phyloP scores from a whole-genome alignment of 352 stramenopile species.

The Pythium phragmitis region DNA sequence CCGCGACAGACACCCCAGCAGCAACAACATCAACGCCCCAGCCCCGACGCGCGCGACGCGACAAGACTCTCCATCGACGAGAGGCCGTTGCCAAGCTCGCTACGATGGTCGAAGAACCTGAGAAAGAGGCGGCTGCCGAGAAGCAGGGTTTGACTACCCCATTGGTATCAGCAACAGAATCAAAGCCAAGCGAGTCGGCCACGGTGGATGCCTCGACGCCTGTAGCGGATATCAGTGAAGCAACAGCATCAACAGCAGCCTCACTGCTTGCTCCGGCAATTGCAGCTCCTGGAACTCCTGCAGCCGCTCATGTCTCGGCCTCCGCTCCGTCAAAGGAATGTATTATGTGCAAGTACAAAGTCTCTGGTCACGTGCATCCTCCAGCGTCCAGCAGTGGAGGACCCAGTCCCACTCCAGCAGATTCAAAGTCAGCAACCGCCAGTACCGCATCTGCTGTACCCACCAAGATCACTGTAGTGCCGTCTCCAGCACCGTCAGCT shows the following conservation, averaged over 20 bases:
- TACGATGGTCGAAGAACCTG: slow-evolving; percentile 29
- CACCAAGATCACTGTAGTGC: not conserved
- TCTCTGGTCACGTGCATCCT: slow-evolving; percentile 25
- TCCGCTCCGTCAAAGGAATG: slow-evolving; percentile 15
- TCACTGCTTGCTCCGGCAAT: not conserved
- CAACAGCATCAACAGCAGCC: not conserved
- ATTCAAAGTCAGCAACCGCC: not conserved
- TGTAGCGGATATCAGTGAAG: not conserved
- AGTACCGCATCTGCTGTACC: not conserved
- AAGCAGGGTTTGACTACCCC: not conserved
- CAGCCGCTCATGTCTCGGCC: not conserved
- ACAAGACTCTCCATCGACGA: slow-evolving; percentile 22
- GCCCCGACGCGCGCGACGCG: slow-evolving; percentile 11
- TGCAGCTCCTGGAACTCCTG: not conserved
- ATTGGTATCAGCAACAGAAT: not conserved
- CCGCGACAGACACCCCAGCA: not conserved
- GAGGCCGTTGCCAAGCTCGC: slow-evolving; percentile 24
- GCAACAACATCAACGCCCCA: not conserved
- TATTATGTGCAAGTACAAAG: slow-evolving; percentile 33
- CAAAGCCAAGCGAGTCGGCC: not conserved
- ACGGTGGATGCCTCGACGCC: too few species aligned
- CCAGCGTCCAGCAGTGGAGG: not conserved
- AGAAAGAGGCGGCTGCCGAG: slow-evolving; percentile 16
- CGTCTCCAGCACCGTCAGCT: slow-evolving; percentile 2
- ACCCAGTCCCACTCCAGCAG: not conserved